Evolutionary conservation across 2,329 filamentous ascomycete species (phyloP).

Genomic region (Aspergillus fructus): DNA sequence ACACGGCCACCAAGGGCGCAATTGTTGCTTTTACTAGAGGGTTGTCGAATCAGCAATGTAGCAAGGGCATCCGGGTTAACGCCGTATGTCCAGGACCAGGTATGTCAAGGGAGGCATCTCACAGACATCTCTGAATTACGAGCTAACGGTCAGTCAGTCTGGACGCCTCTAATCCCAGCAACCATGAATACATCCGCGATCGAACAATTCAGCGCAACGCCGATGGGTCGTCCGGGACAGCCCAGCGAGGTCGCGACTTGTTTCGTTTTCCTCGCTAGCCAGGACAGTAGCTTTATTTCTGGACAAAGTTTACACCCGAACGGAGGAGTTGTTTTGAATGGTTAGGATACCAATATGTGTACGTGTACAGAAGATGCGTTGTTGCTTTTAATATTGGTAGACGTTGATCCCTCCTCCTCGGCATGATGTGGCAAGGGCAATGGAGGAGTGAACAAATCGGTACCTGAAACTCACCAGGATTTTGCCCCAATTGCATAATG

Average conservation of each 20-base stretch:
- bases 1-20: conserved; percentile 72
- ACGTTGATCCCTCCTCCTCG: too few species aligned
- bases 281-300: conserved; percentile 71
- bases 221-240: conserved; percentile 75
- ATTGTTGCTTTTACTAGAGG: conserved; percentile 77
- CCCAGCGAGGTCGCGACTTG: conserved; percentile 79
- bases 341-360: conserved; percentile 24
- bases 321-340: conserved; percentile 57
- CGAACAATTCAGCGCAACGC: conserved; percentile 67
- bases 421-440: too few species aligned
- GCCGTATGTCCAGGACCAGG: conserved; percentile 71
- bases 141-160: conserved; percentile 49
- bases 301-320: conserved; percentile 71
- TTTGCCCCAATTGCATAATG: background rate
- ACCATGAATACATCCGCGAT: conserved; percentile 71
- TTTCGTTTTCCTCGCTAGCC: conserved; percentile 75
- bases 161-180: conserved; percentile 72
- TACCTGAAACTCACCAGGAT: background rate
- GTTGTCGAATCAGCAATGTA: conserved; percentile 71
- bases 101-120: conserved; percentile 23
- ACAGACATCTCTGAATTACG: background rate
- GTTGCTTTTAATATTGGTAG: too few species aligned
- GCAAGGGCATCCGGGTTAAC: conserved; percentile 73
- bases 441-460: too few species aligned
- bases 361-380: background rate